Evolutionary conservation across 495 filamentous ascomycete species (phyloP), one percentile per base, ranked within the genome.

Genomic region (Entonaema liquescens): DNA sequence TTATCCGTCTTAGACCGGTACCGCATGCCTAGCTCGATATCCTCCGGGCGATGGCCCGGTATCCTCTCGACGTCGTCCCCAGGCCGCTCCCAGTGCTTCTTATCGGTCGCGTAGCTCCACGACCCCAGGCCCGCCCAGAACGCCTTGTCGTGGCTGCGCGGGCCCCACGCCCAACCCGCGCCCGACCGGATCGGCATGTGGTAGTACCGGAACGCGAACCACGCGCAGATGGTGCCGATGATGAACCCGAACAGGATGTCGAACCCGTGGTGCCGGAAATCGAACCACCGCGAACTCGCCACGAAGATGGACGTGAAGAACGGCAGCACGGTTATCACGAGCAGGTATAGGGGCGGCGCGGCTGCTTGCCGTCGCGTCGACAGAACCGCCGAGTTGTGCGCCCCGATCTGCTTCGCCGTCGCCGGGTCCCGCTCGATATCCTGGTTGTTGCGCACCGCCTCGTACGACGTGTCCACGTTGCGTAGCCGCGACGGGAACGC

Each of bases 231-330:
- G 23, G 78, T 73, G 7, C 92, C 92, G 50, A 94, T 87, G 2
- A 91, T 73, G 21, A 86, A 90, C 6, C 93, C 93, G 26, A 90
- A 92, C 23, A 97, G 83, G 47, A 96, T 93, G 65, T 97, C 93
- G 79, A 97, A 96, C 12, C 90, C 92, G 79, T 96, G 93, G 71
- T 97, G 93, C 8, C 93, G 86, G 74, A 91, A 93, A 75, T 97
- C 93, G 84, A 93, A 89, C 79, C 85, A 89, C 19, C 88, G 83
- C n/a, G 86, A 88, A 47, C 85, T 82, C 23, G 87, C 77, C 52
- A 90, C 82, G 68, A 85, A 88, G 57, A 86, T 76, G 52, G 87
- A 82, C 11, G 80, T 80, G 66, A 87, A 83, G 72, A 84, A 83
- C 17, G 88, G 88, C 23, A 92, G 77, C 65, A 93, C 82, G 62